A percentile compares a stretch with the other conserved stretches of the same genome.
phyloP scores from a whole-genome alignment of 805 yeast species.

The Kluyveromyces nonfermentans region DNA sequence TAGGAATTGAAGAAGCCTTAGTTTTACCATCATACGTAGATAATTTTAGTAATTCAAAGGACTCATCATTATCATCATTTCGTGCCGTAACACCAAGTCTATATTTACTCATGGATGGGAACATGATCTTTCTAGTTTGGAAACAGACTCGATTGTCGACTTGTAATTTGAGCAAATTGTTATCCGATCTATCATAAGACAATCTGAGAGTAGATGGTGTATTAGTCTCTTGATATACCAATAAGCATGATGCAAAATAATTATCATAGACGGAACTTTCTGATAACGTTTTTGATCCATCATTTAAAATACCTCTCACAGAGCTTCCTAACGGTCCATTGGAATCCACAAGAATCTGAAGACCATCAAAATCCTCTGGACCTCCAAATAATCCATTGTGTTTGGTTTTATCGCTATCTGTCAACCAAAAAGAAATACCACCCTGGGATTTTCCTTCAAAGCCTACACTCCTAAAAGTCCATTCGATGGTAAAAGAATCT shows the following conservation, averaged over 20 bases:
- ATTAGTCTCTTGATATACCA: slow-evolving; percentile 54
- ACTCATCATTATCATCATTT: slow-evolving; percentile 38
- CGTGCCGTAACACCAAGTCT: slow-evolving; percentile 47
- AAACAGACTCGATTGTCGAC: slow-evolving; percentile 64
- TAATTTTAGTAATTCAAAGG: slow-evolving; percentile 55
- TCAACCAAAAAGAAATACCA: slow-evolving; percentile 51
- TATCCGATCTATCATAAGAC: slow-evolving; percentile 39
- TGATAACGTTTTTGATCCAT: slow-evolving; percentile 37
- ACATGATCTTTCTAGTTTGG: slow-evolving; percentile 45
- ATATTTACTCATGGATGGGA: slow-evolving; percentile 33
- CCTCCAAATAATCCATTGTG: slow-evolving; percentile 42
- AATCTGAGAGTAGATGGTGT: slow-evolving; percentile 65
- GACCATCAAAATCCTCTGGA: slow-evolving; percentile 51
- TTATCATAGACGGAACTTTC: slow-evolving; percentile 21
- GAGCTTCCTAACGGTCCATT: slow-evolving; percentile 40
- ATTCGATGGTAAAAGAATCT: slow-evolving; percentile 47
- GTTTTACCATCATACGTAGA: slow-evolving; percentile 45
- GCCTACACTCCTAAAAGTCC: slow-evolving; percentile 55
- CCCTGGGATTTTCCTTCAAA: slow-evolving; percentile 39
- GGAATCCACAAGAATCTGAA: slow-evolving; percentile 50
- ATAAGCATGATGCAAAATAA: slow-evolving; percentile 47
- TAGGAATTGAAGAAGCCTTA: slow-evolving; percentile 49
- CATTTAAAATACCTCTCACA: slow-evolving; percentile 50
- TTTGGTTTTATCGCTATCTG: slow-evolving; percentile 26
- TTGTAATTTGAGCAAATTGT: slow-evolving; percentile 49